Conservation (phyloP, 108 stramenopile species). For the Fistulifera pelliculosa region DNA sequence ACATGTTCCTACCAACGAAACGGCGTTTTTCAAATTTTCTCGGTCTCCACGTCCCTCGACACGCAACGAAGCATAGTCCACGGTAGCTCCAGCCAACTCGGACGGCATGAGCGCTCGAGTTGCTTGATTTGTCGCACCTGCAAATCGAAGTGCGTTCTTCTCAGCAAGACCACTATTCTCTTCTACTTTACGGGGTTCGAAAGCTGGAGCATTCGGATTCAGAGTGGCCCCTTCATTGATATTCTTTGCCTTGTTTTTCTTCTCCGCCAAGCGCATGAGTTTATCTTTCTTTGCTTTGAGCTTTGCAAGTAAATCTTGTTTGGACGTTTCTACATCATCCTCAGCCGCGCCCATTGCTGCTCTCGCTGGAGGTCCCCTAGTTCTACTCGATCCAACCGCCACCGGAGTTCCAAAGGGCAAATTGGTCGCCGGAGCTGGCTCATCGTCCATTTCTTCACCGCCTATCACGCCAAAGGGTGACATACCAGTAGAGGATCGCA, state of each 20-base stretch:
- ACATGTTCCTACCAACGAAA: conserved; percentile 64
- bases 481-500: no score
- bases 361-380: neutral
- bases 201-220: neutral
- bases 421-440: neutral
- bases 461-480: no score
- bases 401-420: conserved; percentile 8
- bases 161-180: conserved; percentile 3
- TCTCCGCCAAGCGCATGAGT: neutral
- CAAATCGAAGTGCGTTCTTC: conserved; percentile 22
- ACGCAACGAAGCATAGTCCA: conserved; percentile 2
- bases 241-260: conserved; percentile 1
- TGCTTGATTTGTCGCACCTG: conserved; percentile 7
- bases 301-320: neutral
- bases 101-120: conserved; percentile 8
- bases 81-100: neutral
- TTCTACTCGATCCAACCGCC: neutral
- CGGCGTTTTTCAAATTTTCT: conserved; percentile 42
- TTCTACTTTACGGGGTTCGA: neutral
- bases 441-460: neutral
- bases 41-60: conserved; percentile 6
- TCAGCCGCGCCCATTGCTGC: neutral
- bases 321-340: neutral
- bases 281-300: conserved; percentile 11
- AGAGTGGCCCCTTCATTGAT: no score